phyloP scores from a whole-genome alignment of 1,139 yeast genomes.

The Yamadazyma songkhlaensis region DNA sequence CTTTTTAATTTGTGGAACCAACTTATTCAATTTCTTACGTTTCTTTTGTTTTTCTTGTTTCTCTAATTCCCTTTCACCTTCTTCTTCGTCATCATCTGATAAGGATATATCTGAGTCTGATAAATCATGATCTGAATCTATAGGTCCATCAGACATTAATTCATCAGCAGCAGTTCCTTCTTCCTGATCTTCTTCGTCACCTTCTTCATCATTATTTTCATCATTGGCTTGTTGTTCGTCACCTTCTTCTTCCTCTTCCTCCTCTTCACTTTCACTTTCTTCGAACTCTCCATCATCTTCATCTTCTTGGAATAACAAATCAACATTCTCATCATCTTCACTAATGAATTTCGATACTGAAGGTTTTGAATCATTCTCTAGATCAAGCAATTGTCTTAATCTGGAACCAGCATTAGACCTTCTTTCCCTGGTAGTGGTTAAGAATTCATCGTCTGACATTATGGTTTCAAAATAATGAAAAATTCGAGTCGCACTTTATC shows the following conservation, averaged over 20 bases:
- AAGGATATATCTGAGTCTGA: constrained; percentile 54
- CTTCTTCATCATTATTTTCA: constrained; percentile 24
- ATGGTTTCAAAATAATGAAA: constrained; percentile 1
- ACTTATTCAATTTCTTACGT: constrained; percentile 32
- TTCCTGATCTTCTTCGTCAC: constrained; percentile 73
- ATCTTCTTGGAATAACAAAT: constrained; percentile 77
- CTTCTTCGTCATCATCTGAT: constrained; percentile 56
- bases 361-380: constrained; percentile 47
- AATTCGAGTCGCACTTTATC: constrained; percentile 1
- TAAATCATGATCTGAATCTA: constrained; percentile 43
- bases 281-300: constrained; percentile 86
- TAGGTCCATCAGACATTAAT: constrained; percentile 20
- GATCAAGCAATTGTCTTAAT: constrained; percentile 66
- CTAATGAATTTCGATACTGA: constrained; percentile 28
- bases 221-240: constrained; percentile 40
- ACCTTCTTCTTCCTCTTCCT: constrained; percentile 15
- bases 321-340: constrained; percentile 72
- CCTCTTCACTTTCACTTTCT: constrained; percentile 26
- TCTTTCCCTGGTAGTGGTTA: constrained; percentile 70
- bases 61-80: constrained; percentile 65
- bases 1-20: constrained; percentile 48
- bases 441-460: constrained; percentile 23
- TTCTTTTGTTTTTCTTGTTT: constrained; percentile 46
- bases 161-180: constrained; percentile 44
- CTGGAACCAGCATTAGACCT: constrained; percentile 92